Conservation (phyloP, 495 filamentous ascomycete genomes). For the Amniculicola lignicola region DNA sequence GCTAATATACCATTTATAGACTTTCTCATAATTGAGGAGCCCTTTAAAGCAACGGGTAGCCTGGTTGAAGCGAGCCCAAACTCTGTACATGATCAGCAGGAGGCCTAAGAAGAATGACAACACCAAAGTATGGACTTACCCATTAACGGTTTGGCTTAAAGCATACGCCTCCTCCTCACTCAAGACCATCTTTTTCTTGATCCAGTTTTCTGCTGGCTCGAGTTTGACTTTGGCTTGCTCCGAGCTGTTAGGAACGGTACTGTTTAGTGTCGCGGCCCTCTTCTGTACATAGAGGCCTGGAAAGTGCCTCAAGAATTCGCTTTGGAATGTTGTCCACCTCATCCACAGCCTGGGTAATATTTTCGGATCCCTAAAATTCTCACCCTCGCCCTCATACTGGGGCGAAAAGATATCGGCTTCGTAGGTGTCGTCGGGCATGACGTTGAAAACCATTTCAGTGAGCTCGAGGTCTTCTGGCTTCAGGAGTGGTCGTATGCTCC, state of each 20-base stretch:
- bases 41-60: slow-evolving; percentile 44
- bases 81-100: slow-evolving; percentile 15
- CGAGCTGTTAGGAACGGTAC: slow-evolving; percentile 4
- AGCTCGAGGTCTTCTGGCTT: slow-evolving; percentile 18
- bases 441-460: slow-evolving; percentile 42
- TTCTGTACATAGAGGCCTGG: neutral
- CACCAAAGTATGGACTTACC: slow-evolving; percentile 22
- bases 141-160: slow-evolving; percentile 33
- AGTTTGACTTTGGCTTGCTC: slow-evolving; percentile 9
- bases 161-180: slow-evolving; percentile 34
- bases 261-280: neutral
- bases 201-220: slow-evolving; percentile 27
- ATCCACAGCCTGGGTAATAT: slow-evolving; percentile 16
- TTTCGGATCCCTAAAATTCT: too few relatives aligned
- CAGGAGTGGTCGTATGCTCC: slow-evolving; percentile 34
- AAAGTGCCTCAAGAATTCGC: neutral
- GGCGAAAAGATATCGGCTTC: slow-evolving; percentile 34
- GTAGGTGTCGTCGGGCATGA: slow-evolving; percentile 25
- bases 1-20: slow-evolving; percentile 42
- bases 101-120: neutral
- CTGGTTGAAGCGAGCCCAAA: slow-evolving; percentile 45
- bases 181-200: slow-evolving; percentile 35
- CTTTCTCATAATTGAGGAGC: slow-evolving; percentile 40
- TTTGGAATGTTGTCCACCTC: slow-evolving; percentile 13
- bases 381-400: too few relatives aligned